These are phyloP conservation scores for Sporopachydermia lactativora DNA, from an alignment of 805 yeast species.

Conservation along the genomic window DNA sequence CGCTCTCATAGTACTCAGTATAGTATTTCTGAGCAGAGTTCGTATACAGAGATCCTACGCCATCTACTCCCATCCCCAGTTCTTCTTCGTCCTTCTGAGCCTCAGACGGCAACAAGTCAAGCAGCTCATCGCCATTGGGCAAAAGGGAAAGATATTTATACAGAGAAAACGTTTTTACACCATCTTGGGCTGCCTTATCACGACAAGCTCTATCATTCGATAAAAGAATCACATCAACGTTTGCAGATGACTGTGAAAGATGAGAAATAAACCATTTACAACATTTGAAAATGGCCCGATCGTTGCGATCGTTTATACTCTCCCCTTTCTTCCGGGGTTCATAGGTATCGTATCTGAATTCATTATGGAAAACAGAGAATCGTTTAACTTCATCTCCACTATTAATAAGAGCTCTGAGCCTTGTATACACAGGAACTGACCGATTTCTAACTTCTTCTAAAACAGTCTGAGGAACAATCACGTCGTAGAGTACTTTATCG, in stretches of 20 bases:
- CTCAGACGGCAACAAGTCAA: constrained; percentile 58
- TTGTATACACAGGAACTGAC: constrained; percentile 76
- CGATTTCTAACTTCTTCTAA: constrained; percentile 83
- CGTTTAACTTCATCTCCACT: constrained; percentile 56
- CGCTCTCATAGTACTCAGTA: constrained; percentile 64
- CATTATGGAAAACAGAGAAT: constrained; percentile 86
- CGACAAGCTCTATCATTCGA: constrained; percentile 67
- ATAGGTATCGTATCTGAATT: constrained; percentile 63
- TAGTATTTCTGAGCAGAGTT: constrained; percentile 40
- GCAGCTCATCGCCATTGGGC: constrained; percentile 59
- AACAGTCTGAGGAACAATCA: constrained; percentile 89
- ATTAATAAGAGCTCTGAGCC: constrained; percentile 66
- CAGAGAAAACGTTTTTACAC: constrained; percentile 40
- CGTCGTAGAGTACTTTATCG: constrained; percentile 66
- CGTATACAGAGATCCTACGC: constrained; percentile 9
- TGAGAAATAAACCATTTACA: constrained; percentile 64
- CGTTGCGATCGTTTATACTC: constrained; percentile 78
- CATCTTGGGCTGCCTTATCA: constrained; percentile 38
- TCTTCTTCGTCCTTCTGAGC: constrained; percentile 13
- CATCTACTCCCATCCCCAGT: constrained; percentile 11
- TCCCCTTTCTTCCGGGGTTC: constrained; percentile 51
- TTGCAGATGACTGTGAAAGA: constrained; percentile 24
- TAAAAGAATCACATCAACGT: constrained; percentile 32
- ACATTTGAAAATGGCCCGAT: constrained; percentile 71
- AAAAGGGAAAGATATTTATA: constrained; percentile 57